A percentile compares a stretch with the other conserved stretches of the same genome.
Evolutionary conservation across 345 rosid genomes (phyloP).

Genomic region (Balakata baccata): DNA sequence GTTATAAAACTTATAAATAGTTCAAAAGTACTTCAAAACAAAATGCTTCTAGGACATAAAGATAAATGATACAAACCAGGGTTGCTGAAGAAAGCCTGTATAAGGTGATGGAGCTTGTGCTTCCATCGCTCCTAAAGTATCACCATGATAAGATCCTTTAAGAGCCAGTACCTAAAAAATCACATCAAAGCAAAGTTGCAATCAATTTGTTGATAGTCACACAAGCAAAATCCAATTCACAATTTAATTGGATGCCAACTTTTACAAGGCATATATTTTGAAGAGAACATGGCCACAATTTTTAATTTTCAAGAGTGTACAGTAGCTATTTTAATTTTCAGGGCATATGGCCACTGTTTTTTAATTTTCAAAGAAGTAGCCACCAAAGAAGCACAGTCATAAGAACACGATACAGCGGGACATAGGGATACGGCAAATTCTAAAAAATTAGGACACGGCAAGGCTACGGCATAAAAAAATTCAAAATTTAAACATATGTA

Average conservation of each 20-base stretch:
- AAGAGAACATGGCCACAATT: neutral
- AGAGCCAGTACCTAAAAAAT: constrained; percentile 77
- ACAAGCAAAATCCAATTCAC: neutral
- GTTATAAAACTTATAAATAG: neutral
- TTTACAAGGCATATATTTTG: neutral
- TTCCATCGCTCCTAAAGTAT: constrained; percentile 98
- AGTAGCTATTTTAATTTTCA: too few relatives aligned
- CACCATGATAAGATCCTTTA: constrained; percentile 93
- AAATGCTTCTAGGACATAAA: neutral
- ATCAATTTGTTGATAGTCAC: neutral
- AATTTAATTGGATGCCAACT: neutral
- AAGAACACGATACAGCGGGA: too few relatives aligned
- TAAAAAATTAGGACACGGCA: too few relatives aligned
- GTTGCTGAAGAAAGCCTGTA: constrained; percentile 93
- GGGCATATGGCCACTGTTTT: too few relatives aligned
- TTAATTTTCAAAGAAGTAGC: too few relatives aligned
- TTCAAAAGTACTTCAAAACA: neutral
- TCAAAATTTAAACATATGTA: too few relatives aligned
- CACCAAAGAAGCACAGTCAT: too few relatives aligned
- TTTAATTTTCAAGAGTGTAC: neutral
- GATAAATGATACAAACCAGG: constrained; percentile 49
- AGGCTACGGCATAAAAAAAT: too few relatives aligned
- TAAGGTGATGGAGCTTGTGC: constrained; percentile 93
- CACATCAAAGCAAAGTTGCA: neutral
- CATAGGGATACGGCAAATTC: too few relatives aligned